These are phyloP conservation scores for Metroxylon sagu DNA, from an alignment of 176 grass and related monocot species.

Conservation along the genomic window DNA sequence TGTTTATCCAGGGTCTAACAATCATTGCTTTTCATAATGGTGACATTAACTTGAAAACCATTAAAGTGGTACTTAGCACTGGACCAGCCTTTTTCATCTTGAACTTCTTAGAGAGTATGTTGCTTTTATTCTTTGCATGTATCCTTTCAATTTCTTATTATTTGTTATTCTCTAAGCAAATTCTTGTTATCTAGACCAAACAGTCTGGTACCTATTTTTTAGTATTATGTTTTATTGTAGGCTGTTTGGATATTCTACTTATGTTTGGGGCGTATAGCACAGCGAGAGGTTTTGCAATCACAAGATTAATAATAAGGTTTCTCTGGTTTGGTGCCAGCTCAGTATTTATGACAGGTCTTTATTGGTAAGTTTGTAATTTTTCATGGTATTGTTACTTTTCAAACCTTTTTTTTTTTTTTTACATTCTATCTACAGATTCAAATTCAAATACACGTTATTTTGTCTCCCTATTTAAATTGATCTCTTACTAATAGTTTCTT, in stretches of 20 bases:
- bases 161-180: background rate
- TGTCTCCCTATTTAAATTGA: constrained; percentile 1
- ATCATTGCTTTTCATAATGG: constrained; percentile 73
- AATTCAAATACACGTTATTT: background rate
- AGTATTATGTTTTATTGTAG: constrained; percentile 34
- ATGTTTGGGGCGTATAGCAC: constrained; percentile 91
- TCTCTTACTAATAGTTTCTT: constrained; percentile 15
- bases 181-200: background rate
- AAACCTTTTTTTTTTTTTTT: too few species aligned
- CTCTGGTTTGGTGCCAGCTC: constrained; percentile 61
- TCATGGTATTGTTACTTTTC: too few species aligned
- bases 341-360: constrained; percentile 77
- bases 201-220: background rate
- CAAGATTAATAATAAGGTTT: constrained; percentile 70
- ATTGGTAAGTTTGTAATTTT: constrained; percentile 37
- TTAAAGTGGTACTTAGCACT: constrained; percentile 85
- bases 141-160: constrained; percentile 14
- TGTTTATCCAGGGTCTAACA: constrained; percentile 53
- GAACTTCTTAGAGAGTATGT: constrained; percentile 78
- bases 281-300: constrained; percentile 85
- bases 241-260: constrained; percentile 85
- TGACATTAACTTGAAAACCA: constrained; percentile 54
- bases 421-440: too few species aligned
- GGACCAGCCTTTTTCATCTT: constrained; percentile 88
- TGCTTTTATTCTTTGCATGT: constrained; percentile 16